Evolutionary conservation across 108 stramenopile genomes (phyloP), one percentile per base, ranked within the genome.

Genomic region (Nitzschia inconspicua): DNA sequence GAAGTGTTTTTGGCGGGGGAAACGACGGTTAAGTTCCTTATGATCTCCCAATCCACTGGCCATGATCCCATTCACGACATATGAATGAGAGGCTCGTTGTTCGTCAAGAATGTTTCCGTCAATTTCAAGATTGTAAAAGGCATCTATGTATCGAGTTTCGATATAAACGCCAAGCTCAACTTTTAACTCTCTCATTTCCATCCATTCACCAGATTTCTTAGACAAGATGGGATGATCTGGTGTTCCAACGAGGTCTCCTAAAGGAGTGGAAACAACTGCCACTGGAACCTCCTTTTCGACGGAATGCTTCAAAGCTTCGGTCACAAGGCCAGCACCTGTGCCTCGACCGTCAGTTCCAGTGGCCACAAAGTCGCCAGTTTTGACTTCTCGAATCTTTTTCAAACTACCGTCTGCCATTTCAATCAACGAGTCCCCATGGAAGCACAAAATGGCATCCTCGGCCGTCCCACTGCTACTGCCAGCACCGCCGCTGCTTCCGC

Each of bases 21-120:
- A 70, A 29, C 28, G 23, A 3, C 11, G 23, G 43, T 70, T 70
- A n/a, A 70, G 23, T 19, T 30, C 61, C 4, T 1, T 1, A 22
- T 70, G 30, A 43, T 70, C 69, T 23, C 69, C 69, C 49, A 70
- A 58, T 3, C 69, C 69, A 32, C 61, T 63, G 11, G 69, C 69
- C 4, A 59, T 34, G 6, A 70, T 48, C 3, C 69, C 69, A 47
- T 70, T 56, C 22, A 70, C 69, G 26, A 63, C 53, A 31, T 63
- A 70, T 16, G 69, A 70, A 36, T 70, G 69, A 3, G 46, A 37
- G 23, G 30, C 27, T 2, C 27, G 11, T 3, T 32, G 54, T 10
- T 16, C 31, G 4, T 63, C 27, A 13, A 52, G 19, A n/a, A 52
- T 39, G 29, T 66, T 13, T 3, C 70, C 70, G 39, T 72, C 70